Base-by-base conservation (phyloP, 805 yeast species). In the Ogataea wickerhamii region DNA sequence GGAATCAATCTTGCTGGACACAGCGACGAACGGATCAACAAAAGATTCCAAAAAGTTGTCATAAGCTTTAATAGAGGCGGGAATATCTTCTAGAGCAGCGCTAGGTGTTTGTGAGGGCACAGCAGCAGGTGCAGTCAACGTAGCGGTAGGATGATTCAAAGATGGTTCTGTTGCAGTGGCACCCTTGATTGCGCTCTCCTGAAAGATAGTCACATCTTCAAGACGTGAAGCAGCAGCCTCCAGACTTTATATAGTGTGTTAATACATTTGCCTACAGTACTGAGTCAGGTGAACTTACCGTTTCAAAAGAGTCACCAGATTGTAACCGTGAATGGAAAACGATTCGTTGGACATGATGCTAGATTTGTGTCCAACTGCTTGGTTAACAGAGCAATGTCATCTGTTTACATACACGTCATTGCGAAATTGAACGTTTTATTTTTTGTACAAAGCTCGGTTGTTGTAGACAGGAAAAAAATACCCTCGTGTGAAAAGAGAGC, bases 211-310 rank as follows among this genome's bases (percentile, higher is more conserved):
- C 32, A 88, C 79, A 60, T 88, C 96, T 56, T 88, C 97, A 50
- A 88, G 76, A 34, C 97, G 78, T 5, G 95, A 82, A 7, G 97
- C 87, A 24, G 96, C 96, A 12, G 95, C 91, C 61, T 88, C 97
- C 52, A 88, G 75, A 49, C 95, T 74, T 54, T 31, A 21, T 12
- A 32, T 32, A 17, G 11, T 17, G 18, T 31, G 28, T 37, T 37
- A 37, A 36, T n/a, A 22, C 23, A 18, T n/a, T n/a, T n/a, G n/a
- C n/a, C n/a, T n/a, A n/a, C n/a, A n/a, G n/a, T n/a, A n/a, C n/a
- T 8, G 2, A n/a, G 18, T 7, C 13, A 7, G 18, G 3, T 17
- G 18, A 6, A 58, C 74, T 34, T 60, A 71, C 74, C 82, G 68
- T 61, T 82, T 82, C 63, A 82, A 66, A 38, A 88, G 73, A 32